Percentiles rank a stretch among this genome's conserved stretches.
phyloP scores from a whole-genome alignment of 176 grass and related monocot species.

The Chrysopogon serrulatus region DNA sequence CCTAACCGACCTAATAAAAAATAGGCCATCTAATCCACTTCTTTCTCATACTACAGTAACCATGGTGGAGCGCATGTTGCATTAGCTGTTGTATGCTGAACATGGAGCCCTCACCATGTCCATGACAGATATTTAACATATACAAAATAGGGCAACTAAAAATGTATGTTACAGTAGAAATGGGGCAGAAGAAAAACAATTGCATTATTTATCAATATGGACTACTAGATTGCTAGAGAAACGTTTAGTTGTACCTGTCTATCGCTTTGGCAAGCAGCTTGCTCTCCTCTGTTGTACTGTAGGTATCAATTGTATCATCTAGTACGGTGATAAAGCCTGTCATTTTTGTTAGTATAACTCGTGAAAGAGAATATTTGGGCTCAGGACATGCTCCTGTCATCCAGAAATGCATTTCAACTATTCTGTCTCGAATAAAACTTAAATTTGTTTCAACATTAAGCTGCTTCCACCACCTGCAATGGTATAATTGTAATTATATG shows the following conservation, averaged over 20 bases:
- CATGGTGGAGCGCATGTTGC: not conserved
- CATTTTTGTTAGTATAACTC: constrained; percentile 34
- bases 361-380: not conserved
- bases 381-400: constrained; percentile 15
- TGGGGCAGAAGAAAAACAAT: not conserved
- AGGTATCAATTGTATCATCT: constrained; percentile 33
- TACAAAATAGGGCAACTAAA: not conserved
- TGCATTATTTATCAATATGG: not conserved
- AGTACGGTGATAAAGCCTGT: constrained; percentile 13
- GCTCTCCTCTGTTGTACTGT: constrained; percentile 22
- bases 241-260: constrained; percentile 5
- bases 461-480: constrained; percentile 16
- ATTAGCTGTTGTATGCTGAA: not conserved
- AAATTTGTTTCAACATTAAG: not conserved
- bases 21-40: not conserved
- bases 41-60: not conserved
- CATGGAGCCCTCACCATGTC: not conserved
- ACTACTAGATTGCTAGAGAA: not conserved
- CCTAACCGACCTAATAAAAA: not conserved
- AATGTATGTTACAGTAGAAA: not conserved
- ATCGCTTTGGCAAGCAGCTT: constrained; percentile 27
- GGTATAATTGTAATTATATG: not conserved
- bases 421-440: constrained; percentile 1
- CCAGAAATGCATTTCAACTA: constrained; percentile 32
- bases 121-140: not conserved